Evolutionary conservation across 164 flowering plant genomes (phyloP).

Genomic region (Berberis vulgaris): DNA sequence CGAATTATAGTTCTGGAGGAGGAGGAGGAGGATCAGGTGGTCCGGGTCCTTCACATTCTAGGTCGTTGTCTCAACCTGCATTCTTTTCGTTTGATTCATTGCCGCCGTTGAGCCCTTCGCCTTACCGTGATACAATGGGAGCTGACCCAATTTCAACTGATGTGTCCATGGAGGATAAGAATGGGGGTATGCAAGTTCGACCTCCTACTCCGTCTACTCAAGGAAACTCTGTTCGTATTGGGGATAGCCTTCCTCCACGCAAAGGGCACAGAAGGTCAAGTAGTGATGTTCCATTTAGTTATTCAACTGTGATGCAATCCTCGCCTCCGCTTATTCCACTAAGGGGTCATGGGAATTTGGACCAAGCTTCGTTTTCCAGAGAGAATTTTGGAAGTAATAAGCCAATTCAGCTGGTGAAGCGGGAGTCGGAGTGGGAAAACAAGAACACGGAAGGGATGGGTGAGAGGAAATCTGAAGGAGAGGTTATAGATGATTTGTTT

Average conservation of each 20-base stretch:
- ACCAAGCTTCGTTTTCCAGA: constrained; percentile 24
- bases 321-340: constrained; percentile 38
- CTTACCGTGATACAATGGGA: constrained; percentile 38
- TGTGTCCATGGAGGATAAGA: constrained; percentile 65
- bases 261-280: constrained; percentile 80
- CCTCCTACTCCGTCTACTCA: constrained; percentile 23
- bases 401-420: constrained; percentile 53
- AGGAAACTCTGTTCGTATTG: constrained; percentile 21
- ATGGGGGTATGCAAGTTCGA: constrained; percentile 26
- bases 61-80: constrained; percentile 83
- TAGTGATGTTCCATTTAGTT: constrained; percentile 84
- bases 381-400: constrained; percentile 30
- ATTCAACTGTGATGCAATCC: constrained; percentile 40
- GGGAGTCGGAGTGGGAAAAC: constrained; percentile 48
- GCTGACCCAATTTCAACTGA: constrained; percentile 42
- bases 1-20: constrained; percentile 16
- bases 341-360: constrained; percentile 32
- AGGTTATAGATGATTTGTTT: constrained; percentile 70
- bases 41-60: constrained; percentile 34
- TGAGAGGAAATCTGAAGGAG: constrained; percentile 75
- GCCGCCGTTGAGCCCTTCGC: constrained; percentile 83
- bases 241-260: constrained; percentile 77
- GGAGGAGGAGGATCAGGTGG: too few species aligned
- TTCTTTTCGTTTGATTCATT: constrained; percentile 67
- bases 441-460: constrained; percentile 52